Percentiles rank a stretch among this genome's conserved stretches.
Conservation (phyloP, 2,329 filamentous ascomycete species). For the Lojkania enalia region DNA sequence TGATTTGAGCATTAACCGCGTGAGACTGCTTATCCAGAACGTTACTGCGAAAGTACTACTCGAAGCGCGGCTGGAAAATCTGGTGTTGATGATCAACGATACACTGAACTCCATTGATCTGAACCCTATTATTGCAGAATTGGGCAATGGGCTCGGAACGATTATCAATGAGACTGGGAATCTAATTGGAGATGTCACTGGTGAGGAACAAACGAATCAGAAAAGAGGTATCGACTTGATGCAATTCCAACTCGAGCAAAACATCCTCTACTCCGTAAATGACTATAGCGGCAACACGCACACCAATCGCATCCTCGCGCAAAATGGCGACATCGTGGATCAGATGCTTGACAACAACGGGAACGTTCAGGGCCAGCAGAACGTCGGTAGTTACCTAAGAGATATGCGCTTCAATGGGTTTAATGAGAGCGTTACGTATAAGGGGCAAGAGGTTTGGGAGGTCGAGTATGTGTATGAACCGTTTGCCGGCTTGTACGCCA, state of each 20-base stretch:
- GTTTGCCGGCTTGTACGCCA: slow-evolving; percentile 51
- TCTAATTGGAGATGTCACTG: slow-evolving; percentile 26
- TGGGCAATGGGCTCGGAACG: slow-evolving; percentile 54
- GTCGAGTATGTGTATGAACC: slow-evolving; percentile 59
- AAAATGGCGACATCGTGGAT: slow-evolving; percentile 60
- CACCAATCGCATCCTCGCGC: slow-evolving; percentile 60
- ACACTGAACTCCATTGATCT: slow-evolving; percentile 63
- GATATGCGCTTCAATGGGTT: slow-evolving; percentile 62
- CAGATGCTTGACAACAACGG: slow-evolving; percentile 60
- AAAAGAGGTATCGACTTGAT: slow-evolving; percentile 38
- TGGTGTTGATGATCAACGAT: slow-evolving; percentile 62
- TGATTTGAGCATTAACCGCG: slow-evolving; percentile 60
- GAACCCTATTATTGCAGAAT: slow-evolving; percentile 62
- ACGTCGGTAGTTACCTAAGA: slow-evolving; percentile 55
- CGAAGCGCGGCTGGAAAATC: slow-evolving; percentile 62
- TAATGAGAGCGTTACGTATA: slow-evolving; percentile 41
- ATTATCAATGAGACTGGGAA: slow-evolving; percentile 50
- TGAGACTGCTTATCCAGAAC: slow-evolving; percentile 61
- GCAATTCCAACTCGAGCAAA: slow-evolving; percentile 57
- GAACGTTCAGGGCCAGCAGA: slow-evolving; percentile 46
- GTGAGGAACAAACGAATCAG: slow-evolving; percentile 14
- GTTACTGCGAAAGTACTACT: slow-evolving; percentile 62
- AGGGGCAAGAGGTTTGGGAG: slow-evolving; percentile 54
- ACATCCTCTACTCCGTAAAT: slow-evolving; percentile 64
- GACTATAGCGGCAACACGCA: slow-evolving; percentile 58